These are phyloP conservation scores for Ascoidea asiatica DNA, from an alignment of 805 yeast genomes.

Conservation along the genomic window DNA sequence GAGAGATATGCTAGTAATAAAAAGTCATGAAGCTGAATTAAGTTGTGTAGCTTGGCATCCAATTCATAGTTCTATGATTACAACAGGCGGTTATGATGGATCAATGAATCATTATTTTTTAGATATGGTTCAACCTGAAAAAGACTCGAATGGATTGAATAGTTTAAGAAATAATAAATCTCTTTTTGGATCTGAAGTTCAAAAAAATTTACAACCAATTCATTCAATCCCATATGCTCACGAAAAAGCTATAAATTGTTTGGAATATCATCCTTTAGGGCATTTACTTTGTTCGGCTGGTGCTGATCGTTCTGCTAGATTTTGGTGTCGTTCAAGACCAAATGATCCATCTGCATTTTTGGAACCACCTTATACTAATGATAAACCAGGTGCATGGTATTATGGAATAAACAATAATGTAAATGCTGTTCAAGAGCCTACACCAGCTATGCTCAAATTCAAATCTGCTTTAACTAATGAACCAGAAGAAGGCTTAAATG, in stretches of 20 bases:
- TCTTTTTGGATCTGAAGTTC: slow-evolving; percentile 4
- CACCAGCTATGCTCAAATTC: background rate
- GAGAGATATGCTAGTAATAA: slow-evolving; percentile 59
- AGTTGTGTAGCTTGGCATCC: slow-evolving; percentile 92
- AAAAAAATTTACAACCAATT: slow-evolving; percentile 27
- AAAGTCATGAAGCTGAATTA: slow-evolving; percentile 75
- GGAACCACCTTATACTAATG: slow-evolving; percentile 68
- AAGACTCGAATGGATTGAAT: slow-evolving; percentile 12
- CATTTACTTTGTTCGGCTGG: slow-evolving; percentile 87
- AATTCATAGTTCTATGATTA: slow-evolving; percentile 58
- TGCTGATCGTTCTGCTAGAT: slow-evolving; percentile 81
- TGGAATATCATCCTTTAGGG: slow-evolving; percentile 91
- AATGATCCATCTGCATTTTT: slow-evolving; percentile 73
- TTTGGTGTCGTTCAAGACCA: slow-evolving; percentile 92
- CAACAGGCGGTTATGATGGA: slow-evolving; percentile 87
- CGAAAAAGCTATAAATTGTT: slow-evolving; percentile 79
- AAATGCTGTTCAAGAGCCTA: slow-evolving; percentile 13
- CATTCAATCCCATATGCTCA: slow-evolving; percentile 84
- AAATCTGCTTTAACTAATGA: background rate
- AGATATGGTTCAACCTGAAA: slow-evolving; percentile 22
- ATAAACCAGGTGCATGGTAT: slow-evolving; percentile 44
- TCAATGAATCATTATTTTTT: slow-evolving; percentile 64
- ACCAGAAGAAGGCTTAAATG: background rate
- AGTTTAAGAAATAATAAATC: slow-evolving; percentile 1
- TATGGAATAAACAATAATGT: slow-evolving; percentile 26